Percentiles rank a stretch among this genome's conserved stretches.
Evolutionary conservation across 768 basidiomycete genomes (phyloP).

Genomic region (Serendipita vermifera): DNA sequence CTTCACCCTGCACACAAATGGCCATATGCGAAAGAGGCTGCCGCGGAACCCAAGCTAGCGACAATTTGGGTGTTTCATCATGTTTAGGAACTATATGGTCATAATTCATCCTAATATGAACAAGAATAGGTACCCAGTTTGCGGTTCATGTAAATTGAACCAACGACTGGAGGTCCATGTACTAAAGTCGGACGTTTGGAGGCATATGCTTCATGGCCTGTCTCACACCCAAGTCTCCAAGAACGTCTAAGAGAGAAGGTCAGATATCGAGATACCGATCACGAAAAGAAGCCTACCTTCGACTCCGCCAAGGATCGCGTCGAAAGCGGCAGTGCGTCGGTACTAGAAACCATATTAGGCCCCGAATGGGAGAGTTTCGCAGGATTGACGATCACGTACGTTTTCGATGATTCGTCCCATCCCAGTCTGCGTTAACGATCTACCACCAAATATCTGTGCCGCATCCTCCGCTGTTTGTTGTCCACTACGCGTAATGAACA

Average conservation of each 20-base stretch:
- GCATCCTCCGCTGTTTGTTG: slow-evolving; percentile 60
- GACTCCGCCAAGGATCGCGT: slow-evolving; percentile 55
- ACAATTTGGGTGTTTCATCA: no score
- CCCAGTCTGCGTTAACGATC: slow-evolving; percentile 73
- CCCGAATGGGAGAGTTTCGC: neutral
- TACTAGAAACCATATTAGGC: slow-evolving; percentile 2
- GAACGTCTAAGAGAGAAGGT: slow-evolving; percentile 11
- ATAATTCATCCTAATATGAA: no score
- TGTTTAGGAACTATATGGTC: no score
- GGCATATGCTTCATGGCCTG: slow-evolving; percentile 14
- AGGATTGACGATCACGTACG: slow-evolving; percentile 41
- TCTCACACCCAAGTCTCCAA: slow-evolving; percentile 16
- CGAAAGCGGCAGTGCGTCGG: slow-evolving; percentile 11
- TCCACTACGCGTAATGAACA: slow-evolving; percentile 38
- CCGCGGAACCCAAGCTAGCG: no score
- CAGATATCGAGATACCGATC: neutral
- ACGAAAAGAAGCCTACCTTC: slow-evolving; percentile 28
- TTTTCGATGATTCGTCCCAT: slow-evolving; percentile 81
- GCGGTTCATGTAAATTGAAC: neutral
- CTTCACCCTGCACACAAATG: no score
- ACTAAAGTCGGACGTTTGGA: slow-evolving; percentile 11
- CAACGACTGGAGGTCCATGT: slow-evolving; percentile 2
- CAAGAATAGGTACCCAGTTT: no score
- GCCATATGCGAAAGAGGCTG: no score
- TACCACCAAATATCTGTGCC: slow-evolving; percentile 78